These are phyloP conservation scores for Chaetomium cochliodes DNA, from an alignment of 495 filamentous ascomycete genomes.

Conservation along the genomic window DNA sequence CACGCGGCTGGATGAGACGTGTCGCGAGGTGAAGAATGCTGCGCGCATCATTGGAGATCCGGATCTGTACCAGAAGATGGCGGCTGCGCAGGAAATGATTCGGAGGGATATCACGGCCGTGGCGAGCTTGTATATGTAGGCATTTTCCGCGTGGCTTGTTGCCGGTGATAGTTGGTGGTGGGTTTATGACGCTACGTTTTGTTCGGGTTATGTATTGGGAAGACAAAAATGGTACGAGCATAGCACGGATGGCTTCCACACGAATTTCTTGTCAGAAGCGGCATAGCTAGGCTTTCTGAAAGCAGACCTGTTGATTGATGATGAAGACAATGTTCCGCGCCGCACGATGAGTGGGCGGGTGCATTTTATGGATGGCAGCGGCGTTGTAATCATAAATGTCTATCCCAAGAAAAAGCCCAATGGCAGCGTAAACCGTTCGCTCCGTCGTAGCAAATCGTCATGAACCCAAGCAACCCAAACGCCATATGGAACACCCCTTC, in stretches of 20 bases:
- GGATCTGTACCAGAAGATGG: slow-evolving; percentile 90
- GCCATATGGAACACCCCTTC: neutral
- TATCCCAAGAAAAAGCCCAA: slow-evolving; percentile 3
- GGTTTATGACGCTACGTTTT: slow-evolving; percentile 1
- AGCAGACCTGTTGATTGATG: neutral
- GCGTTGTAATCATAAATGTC: neutral
- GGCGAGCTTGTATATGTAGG: slow-evolving; percentile 76
- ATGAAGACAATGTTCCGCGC: neutral
- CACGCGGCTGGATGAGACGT: slow-evolving; percentile 90
- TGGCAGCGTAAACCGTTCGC: neutral
- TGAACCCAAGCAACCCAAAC: slow-evolving; percentile 9
- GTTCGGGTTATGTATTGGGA: neutral
- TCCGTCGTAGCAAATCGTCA: neutral
- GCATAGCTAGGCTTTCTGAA: neutral
- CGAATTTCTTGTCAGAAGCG: neutral
- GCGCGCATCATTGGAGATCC: slow-evolving; percentile 97
- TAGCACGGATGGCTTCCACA: neutral
- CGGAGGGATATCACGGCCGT: slow-evolving; percentile 92
- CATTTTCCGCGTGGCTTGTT: neutral
- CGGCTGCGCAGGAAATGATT: slow-evolving; percentile 92
- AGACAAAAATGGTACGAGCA: slow-evolving; percentile 7
- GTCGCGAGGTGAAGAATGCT: slow-evolving; percentile 94
- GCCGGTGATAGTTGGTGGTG: neutral
- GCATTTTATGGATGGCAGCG: neutral
- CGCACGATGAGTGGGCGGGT: too few relatives aligned